Conservation (phyloP, 768 basidiomycete genomes). For the Exsudoporus frostii region DNA sequence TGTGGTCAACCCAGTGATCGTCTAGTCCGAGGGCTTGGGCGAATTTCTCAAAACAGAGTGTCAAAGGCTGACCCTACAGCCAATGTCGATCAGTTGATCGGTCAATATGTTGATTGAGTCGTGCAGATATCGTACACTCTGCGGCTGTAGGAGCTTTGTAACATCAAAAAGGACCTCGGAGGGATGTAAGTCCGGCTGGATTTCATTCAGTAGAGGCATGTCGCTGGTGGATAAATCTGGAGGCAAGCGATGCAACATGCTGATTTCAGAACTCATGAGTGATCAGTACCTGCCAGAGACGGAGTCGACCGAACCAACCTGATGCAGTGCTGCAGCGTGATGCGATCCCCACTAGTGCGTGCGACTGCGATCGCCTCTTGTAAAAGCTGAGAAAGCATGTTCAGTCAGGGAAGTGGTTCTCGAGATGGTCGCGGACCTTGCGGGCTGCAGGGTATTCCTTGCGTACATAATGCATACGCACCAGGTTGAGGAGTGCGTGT, state of each 20-base stretch:
- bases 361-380: conserved; percentile 77
- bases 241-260: conserved; percentile 71
- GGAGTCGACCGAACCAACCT: conserved; percentile 43
- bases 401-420: not conserved
- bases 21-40: conserved; percentile 63
- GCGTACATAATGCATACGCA: conserved; percentile 72
- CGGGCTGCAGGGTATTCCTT: conserved; percentile 66
- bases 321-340: conserved; percentile 76
- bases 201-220: conserved; percentile 60
- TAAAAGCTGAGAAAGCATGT: conserved; percentile 47
- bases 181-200: conserved; percentile 74
- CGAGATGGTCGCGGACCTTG: conserved; percentile 42
- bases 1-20: conserved; percentile 67
- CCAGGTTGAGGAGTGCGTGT: conserved; percentile 73
- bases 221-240: conserved; percentile 35
- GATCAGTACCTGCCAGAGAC: conserved; percentile 10
- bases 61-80: conserved; percentile 64
- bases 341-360: conserved; percentile 65
- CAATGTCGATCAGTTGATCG: conserved; percentile 11
- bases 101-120: not conserved
- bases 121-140: conserved; percentile 43
- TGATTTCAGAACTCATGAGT: conserved; percentile 27
- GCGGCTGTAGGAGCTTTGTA: conserved; percentile 66
- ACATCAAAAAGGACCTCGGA: conserved; percentile 76
- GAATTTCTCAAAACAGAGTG: conserved; percentile 65